A percentile compares a stretch with the other conserved stretches of the same genome.
These are phyloP conservation scores for Blastobotrys buckinghamii DNA, from an alignment of 1,139 yeast genomes.

Conservation along the genomic window DNA sequence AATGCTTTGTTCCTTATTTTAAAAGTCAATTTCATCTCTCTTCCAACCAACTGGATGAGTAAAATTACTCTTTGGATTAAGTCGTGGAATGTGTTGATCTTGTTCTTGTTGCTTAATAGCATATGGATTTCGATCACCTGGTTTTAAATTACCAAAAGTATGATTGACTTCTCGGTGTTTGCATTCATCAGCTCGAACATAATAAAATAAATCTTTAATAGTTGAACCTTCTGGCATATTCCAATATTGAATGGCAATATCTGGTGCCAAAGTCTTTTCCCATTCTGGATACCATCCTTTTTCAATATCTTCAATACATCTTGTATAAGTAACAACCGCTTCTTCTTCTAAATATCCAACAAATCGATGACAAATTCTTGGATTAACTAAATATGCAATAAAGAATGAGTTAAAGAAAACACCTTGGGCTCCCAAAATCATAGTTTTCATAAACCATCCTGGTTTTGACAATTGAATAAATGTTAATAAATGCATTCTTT, in stretches of 20 bases:
- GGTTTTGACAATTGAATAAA: slow-evolving; percentile 64
- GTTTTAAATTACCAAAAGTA: slow-evolving; percentile 60
- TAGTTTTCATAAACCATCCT: slow-evolving; percentile 48
- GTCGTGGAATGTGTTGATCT: slow-evolving; percentile 48
- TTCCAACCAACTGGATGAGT: slow-evolving; percentile 59
- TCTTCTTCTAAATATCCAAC: slow-evolving; percentile 79
- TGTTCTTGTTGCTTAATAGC: slow-evolving; percentile 37
- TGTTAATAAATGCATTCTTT: slow-evolving; percentile 69
- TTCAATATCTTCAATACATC: slow-evolving; percentile 51
- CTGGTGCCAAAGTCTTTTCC: slow-evolving; percentile 33
- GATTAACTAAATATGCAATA: slow-evolving; percentile 51
- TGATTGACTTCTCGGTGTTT: slow-evolving; percentile 75
- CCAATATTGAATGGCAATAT: slow-evolving; percentile 62
- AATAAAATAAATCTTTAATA: slow-evolving; percentile 54
- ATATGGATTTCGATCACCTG: slow-evolving; percentile 60
- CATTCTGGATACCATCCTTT: slow-evolving; percentile 48
- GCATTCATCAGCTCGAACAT: slow-evolving; percentile 62
- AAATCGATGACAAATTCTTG: slow-evolving; percentile 65
- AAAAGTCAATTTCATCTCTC: slow-evolving; percentile 42
- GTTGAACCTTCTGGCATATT: slow-evolving; percentile 46
- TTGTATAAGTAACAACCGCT: slow-evolving; percentile 67
- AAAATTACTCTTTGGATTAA: slow-evolving; percentile 44
- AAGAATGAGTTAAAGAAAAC: slow-evolving; percentile 65
- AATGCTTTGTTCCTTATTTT: too few species aligned
- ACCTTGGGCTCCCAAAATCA: slow-evolving; percentile 65